These are phyloP conservation scores for Neurospora tetraspora DNA, from an alignment of 495 filamentous ascomycete species.

Conservation along the genomic window DNA sequence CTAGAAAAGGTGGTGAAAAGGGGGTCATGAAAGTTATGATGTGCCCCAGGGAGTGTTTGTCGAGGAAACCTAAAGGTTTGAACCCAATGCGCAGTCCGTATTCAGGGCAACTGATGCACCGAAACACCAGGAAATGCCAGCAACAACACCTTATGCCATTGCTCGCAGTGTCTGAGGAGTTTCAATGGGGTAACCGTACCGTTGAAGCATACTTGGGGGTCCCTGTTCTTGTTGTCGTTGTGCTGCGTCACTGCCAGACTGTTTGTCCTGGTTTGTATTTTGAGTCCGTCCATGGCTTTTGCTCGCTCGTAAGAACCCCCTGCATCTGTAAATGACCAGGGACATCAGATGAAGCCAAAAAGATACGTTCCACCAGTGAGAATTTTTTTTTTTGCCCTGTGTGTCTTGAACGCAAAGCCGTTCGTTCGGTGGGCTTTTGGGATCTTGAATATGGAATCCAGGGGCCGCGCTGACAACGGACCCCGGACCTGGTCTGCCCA, in stretches of 20 bases:
- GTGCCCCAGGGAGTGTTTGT: not conserved
- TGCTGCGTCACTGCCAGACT: not conserved
- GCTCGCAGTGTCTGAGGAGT: not conserved
- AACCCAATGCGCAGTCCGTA: not conserved
- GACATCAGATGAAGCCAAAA: not conserved
- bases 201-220: not conserved
- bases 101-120: not conserved
- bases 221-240: not conserved
- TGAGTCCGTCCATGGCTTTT: not conserved
- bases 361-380: slow-evolving; percentile 1
- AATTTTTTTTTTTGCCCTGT: not conserved
- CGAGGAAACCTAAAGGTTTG: not conserved
- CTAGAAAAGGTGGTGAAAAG: not conserved
- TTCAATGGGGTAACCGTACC: not conserved
- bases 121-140: not conserved
- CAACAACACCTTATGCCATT: slow-evolving; percentile 1
- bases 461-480: slow-evolving; percentile 3
- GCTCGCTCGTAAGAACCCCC: slow-evolving; percentile 15
- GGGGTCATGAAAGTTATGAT: not conserved
- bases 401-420: slow-evolving; percentile 4
- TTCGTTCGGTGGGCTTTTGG: slow-evolving; percentile 1
- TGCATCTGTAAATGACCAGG: slow-evolving; percentile 12
- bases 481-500: slow-evolving; percentile 12
- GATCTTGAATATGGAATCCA: slow-evolving; percentile 2
- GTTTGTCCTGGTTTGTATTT: not conserved